These are phyloP conservation scores for Microcos paniculata DNA, from an alignment of 345 rosid species.

Conservation along the genomic window DNA sequence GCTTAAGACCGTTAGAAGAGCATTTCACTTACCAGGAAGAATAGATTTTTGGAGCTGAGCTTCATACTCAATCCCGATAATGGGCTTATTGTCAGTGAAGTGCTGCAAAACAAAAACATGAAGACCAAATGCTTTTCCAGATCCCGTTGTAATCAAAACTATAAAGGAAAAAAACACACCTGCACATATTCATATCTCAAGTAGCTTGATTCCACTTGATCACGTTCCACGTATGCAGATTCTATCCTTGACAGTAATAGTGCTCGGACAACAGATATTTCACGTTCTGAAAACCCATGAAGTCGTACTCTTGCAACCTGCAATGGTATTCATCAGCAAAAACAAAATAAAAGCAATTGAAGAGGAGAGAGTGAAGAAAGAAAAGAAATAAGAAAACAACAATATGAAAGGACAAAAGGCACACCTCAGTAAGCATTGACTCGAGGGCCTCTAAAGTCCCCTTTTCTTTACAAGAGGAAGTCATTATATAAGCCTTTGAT, in stretches of 20 bases:
- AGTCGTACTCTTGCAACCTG: constrained; percentile 84
- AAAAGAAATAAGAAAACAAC: constrained; percentile 23
- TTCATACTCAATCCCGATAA: constrained; percentile 81
- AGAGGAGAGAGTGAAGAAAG: background rate
- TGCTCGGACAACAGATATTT: constrained; percentile 74
- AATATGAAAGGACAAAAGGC: constrained; percentile 14
- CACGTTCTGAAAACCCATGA: constrained; percentile 90
- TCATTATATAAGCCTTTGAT: constrained; percentile 71
- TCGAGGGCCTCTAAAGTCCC: constrained; percentile 74
- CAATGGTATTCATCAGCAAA: constrained; percentile 13
- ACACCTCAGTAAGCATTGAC: constrained; percentile 85
- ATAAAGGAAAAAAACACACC: constrained; percentile 36
- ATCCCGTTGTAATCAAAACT: too few species aligned
- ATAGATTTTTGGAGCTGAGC: constrained; percentile 86
- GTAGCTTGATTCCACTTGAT: constrained; percentile 79
- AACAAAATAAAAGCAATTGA: background rate
- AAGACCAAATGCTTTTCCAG: background rate
- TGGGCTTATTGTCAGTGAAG: constrained; percentile 77
- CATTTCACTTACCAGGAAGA: constrained; percentile 68
- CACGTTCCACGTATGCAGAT: constrained; percentile 90
- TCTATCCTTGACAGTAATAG: constrained; percentile 76
- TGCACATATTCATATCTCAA: constrained; percentile 75
- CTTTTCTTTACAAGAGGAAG: constrained; percentile 75
- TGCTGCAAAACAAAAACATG: constrained; percentile 39
- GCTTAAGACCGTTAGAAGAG: background rate